Conservation (phyloP, 805 yeast species). For the Saccharomyces eubayanus region DNA sequence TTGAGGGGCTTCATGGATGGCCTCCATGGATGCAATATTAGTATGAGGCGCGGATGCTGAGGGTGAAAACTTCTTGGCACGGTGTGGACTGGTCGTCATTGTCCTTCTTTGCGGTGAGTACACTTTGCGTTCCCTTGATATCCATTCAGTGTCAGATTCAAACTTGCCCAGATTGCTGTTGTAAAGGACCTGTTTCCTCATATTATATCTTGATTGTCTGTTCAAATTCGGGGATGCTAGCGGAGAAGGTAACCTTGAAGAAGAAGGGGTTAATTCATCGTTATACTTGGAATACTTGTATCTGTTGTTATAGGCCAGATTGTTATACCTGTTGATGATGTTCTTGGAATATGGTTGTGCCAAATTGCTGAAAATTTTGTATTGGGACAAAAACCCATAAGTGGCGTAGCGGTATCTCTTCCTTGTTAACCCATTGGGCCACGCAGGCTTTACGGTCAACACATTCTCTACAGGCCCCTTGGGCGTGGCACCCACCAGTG, state of each 20-base stretch:
- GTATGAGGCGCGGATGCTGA: conserved; percentile 18
- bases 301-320: neutral
- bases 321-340: neutral
- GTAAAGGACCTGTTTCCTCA: neutral
- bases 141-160: neutral
- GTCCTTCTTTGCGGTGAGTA: neutral
- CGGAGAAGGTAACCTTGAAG: neutral
- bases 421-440: conserved; percentile 15
- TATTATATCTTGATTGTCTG: neutral
- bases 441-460: conserved; percentile 14
- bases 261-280: neutral
- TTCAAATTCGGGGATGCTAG: neutral
- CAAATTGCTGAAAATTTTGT: conserved; percentile 13
- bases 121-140: neutral
- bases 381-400: conserved; percentile 18
- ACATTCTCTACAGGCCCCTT: conserved; percentile 5
- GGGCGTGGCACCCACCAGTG: conserved; percentile 6
- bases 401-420: conserved; percentile 13
- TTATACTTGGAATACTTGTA: neutral
- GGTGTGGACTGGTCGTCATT: neutral
- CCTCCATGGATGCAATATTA: conserved; percentile 21
- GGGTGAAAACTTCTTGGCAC: conserved; percentile 14
- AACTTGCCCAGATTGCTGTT: neutral
- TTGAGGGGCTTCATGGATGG: conserved; percentile 26
- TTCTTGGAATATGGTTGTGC: neutral